Percentiles rank a stretch among this genome's conserved stretches.
phyloP scores from a whole-genome alignment of 805 yeast genomes.

The Wickerhamiella australiensis region DNA sequence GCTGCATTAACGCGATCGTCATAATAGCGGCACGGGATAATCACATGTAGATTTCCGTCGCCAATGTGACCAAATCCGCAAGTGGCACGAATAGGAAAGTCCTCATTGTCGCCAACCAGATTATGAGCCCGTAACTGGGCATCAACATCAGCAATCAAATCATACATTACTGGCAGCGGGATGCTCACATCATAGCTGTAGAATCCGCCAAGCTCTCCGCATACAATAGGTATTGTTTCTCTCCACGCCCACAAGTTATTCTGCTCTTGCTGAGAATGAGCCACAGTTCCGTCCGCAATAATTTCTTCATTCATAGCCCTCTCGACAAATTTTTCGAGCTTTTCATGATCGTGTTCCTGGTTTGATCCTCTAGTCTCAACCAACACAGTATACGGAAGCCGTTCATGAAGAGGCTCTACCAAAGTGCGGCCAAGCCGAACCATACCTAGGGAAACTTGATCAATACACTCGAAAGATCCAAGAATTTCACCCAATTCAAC shows the following conservation, averaged over 20 bases:
- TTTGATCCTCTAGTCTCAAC: slow-evolving; percentile 14
- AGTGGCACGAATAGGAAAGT: slow-evolving; percentile 63
- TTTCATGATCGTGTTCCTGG: slow-evolving; percentile 13
- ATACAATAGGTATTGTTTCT: slow-evolving; percentile 11
- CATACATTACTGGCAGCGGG: slow-evolving; percentile 14
- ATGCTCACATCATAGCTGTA: slow-evolving; percentile 14
- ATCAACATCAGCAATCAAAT: slow-evolving; percentile 11
- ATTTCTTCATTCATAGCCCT: slow-evolving; percentile 1
- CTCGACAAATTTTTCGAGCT: slow-evolving; percentile 10
- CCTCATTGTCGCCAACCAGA: slow-evolving; percentile 11
- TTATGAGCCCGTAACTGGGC: neutral
- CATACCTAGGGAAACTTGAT: slow-evolving; percentile 43
- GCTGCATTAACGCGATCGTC: slow-evolving; percentile 60
- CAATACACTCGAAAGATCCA: slow-evolving; percentile 94
- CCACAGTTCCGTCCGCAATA: slow-evolving; percentile 13
- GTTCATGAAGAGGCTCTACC: slow-evolving; percentile 67
- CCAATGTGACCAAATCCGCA: slow-evolving; percentile 95
- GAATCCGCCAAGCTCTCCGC: slow-evolving; percentile 9
- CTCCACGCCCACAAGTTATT: slow-evolving; percentile 14
- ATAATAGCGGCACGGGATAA: slow-evolving; percentile 77
- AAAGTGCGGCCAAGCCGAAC: slow-evolving; percentile 19
- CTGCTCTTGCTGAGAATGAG: slow-evolving; percentile 11
- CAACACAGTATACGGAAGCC: slow-evolving; percentile 31
- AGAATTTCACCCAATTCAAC: slow-evolving; percentile 69
- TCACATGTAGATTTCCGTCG: slow-evolving; percentile 86